Evolutionary conservation across 768 basidiomycete species (phyloP).

Genomic region (Pholiota conissans): DNA sequence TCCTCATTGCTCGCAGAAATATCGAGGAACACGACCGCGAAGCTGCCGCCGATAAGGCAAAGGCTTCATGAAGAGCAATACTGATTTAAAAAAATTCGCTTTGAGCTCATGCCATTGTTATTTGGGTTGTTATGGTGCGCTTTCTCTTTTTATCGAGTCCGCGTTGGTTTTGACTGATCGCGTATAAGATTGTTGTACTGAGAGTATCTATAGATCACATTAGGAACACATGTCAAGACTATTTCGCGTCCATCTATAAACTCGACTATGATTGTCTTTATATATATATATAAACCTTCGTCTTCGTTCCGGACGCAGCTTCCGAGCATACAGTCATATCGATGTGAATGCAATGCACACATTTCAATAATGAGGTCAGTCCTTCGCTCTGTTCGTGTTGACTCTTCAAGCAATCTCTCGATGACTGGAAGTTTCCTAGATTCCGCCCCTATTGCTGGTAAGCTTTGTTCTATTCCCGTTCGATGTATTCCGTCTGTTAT

Average conservation of each 20-base stretch:
- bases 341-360: no score
- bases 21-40: constrained; percentile 76
- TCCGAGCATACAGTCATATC: no score
- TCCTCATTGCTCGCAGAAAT: constrained; percentile 44
- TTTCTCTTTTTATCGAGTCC: background rate
- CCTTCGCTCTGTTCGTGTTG: no score
- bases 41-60: constrained; percentile 31
- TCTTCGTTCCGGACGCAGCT: background rate
- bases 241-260: background rate
- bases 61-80: background rate
- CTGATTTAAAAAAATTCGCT: background rate
- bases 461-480: no score
- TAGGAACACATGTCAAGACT: background rate
- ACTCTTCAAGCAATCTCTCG: no score
- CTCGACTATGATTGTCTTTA: background rate
- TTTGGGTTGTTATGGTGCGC: background rate
- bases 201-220: constrained; percentile 4
- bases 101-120: background rate
- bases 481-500: no score
- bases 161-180: background rate
- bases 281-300: constrained; percentile 1
- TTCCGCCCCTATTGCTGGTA: no score
- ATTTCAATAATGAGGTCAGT: no score
- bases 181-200: constrained; percentile 1
- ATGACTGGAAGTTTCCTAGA: no score